Evolutionary conservation across 2,329 filamentous ascomycete genomes (phyloP), one percentile per base, ranked within the genome.

Genomic region (Westerdykella aurantiaca): DNA sequence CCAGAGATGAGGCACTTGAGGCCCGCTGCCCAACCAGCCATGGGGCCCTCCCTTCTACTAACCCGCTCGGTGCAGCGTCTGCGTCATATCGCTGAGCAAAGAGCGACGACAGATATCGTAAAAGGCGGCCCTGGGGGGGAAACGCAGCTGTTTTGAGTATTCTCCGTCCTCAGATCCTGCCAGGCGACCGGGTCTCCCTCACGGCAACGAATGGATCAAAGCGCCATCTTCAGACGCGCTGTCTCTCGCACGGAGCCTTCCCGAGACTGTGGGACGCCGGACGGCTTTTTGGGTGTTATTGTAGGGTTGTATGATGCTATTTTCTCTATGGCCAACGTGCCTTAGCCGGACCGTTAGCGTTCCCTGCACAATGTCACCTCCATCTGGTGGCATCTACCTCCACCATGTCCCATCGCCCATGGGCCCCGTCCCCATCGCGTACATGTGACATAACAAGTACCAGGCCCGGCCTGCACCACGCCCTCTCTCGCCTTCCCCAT

Each of bases 371-470:
- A n/a, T 37, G 31, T 44, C 34, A 39, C 44, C 37, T 44, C 25
- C 23, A 21, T 33, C 38, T 48, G 40, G 21, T 42, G 31, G 14
- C 18, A 18, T 21, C 22, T 11, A 14, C 16, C 17, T 22, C 17
- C n/a, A 16, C 22, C 37, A 14, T 39, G 29, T 18, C 11, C 10
- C 16, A 31, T 5, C 38, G 10, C 16, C 14, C 14, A 9, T 40
- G 17, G 18, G 13, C 38, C 13, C 50, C 49, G 50, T 44, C 43
- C 48, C 45, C 46, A 17, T 50, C 51, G 55, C 52, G 56, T 58
- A 61, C 61, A 67, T 65, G 59, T 35, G 33, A 35, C 33, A 35
- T 35, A 18, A 63, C 53, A 64, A 60, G 46, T 44, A 44, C 44
- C 45, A 29, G 34, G 39, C 63, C 59, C 58, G 53, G 47, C 46